Percentiles rank a stretch among this genome's conserved stretches.
Conservation (phyloP, 495 filamentous ascomycete species). For the Tuber indicum region DNA sequence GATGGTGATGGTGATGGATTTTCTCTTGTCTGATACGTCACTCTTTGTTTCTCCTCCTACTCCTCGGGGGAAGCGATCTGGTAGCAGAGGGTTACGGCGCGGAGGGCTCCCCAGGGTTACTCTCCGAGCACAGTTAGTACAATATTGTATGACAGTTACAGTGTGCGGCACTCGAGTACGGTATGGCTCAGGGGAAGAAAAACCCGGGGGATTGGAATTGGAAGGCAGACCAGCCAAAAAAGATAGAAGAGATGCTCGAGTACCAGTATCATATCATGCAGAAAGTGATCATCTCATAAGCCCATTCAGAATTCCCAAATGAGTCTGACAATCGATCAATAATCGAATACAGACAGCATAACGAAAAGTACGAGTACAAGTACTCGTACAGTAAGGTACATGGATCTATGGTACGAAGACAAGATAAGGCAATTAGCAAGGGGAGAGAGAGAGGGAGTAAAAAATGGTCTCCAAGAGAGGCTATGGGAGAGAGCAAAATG, state of each 20-base stretch:
- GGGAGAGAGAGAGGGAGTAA: not conserved
- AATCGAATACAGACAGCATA: not conserved
- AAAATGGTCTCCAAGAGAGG: not conserved
- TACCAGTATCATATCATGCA: not conserved
- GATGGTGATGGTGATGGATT: not conserved
- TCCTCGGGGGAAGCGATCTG: not conserved
- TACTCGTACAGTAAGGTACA: not conserved
- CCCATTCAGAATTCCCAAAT: not conserved
- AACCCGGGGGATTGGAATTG: not conserved
- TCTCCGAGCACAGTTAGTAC: not conserved
- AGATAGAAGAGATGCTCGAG: not conserved
- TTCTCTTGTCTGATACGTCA: not conserved
- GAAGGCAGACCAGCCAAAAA: not conserved
- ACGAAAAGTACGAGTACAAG: too few species aligned
- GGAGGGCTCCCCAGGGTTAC: not conserved
- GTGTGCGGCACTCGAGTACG: not conserved
- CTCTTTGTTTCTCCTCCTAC: not conserved
- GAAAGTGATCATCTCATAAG: not conserved
- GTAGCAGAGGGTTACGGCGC: not conserved
- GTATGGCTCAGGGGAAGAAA: not conserved
- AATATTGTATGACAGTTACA: not conserved
- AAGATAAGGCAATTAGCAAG: not conserved
- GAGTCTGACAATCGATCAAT: not conserved
- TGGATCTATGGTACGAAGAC: not conserved
- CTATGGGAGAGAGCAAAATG: not conserved